A percentile compares a stretch with the other conserved stretches of the same genome.
Conservation (phyloP, 2,329 filamentous ascomycete species). For the Colletotrichum simmondsii region DNA sequence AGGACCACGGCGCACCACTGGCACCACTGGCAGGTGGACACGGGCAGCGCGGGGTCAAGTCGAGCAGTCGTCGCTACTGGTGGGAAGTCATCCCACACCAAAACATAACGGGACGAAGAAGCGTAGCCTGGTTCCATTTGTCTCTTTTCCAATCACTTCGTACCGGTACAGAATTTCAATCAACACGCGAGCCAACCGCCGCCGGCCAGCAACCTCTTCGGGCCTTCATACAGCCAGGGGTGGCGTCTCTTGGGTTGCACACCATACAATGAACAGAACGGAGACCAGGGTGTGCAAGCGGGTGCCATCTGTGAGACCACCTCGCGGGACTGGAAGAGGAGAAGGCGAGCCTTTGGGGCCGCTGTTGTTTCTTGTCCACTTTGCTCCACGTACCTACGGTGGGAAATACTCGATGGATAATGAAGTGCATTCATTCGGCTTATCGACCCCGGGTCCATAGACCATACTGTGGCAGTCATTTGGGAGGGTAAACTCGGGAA, state of each 20-base stretch:
- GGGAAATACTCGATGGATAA: conserved; percentile 10
- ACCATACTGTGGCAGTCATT: too few relatives aligned
- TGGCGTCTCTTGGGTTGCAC: conserved; percentile 14
- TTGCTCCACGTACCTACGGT: conserved; percentile 28
- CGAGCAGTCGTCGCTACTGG: conserved; percentile 9
- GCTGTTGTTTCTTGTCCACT: conserved; percentile 6
- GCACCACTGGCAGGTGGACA: conserved; percentile 11
- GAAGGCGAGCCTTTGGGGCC: not conserved
- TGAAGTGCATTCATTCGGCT: conserved; percentile 13
- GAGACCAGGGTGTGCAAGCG: not conserved
- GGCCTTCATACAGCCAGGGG: conserved; percentile 29
- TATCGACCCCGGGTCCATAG: conserved; percentile 10
- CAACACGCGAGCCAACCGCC: conserved; percentile 15
- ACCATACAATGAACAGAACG: not conserved
- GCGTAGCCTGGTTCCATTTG: conserved; percentile 21
- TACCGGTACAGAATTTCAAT: conserved; percentile 27
- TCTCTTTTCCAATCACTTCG: conserved; percentile 1
- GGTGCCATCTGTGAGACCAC: conserved; percentile 9
- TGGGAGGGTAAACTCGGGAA: conserved; percentile 21
- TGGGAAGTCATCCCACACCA: conserved; percentile 13
- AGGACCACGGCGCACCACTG: too few relatives aligned
- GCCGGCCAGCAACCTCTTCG: conserved; percentile 11
- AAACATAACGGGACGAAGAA: conserved; percentile 2
- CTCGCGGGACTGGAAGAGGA: not conserved
- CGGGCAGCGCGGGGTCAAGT: conserved; percentile 8